These are phyloP conservation scores for Rhodotorula sp. DNA, from an alignment of 1,284 basidiomycete species.

Conservation along the genomic window DNA sequence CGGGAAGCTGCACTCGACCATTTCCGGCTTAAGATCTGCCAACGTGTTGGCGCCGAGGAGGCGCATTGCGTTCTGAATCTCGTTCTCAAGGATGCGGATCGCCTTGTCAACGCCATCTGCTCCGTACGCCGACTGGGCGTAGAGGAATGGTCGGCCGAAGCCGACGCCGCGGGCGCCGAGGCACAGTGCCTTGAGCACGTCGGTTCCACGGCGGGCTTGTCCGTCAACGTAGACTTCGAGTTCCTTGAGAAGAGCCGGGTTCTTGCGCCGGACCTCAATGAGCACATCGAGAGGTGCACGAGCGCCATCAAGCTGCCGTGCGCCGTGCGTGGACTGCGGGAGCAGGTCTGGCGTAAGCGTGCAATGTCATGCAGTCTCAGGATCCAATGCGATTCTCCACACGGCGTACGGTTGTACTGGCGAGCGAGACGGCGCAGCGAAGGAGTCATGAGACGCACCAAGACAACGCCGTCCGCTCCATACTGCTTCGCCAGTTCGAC, in stretches of 20 bases:
- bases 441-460: neutral
- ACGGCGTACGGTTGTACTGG: neutral
- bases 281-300: constrained; percentile 49
- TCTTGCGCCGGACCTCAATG: constrained; percentile 61
- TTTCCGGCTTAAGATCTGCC: constrained; percentile 41
- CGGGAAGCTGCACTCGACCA: constrained; percentile 26
- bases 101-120: constrained; percentile 75
- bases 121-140: constrained; percentile 57
- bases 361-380: no score
- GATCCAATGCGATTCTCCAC: neutral
- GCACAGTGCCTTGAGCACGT: constrained; percentile 86
- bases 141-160: constrained; percentile 79
- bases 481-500: constrained; percentile 63
- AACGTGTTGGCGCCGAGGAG: constrained; percentile 47
- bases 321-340: constrained; percentile 18
- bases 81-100: constrained; percentile 52
- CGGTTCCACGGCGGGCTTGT: constrained; percentile 80
- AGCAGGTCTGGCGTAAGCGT: neutral
- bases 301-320: constrained; percentile 32
- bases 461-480: constrained; percentile 55
- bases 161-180: constrained; percentile 88
- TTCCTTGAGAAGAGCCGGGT: constrained; percentile 68
- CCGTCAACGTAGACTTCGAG: constrained; percentile 85
- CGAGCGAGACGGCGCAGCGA: neutral
- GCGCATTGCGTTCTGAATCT: constrained; percentile 49